Evolutionary conservation across 192 early-diverging fungal species (phyloP).

Genomic region (Haplosporangium gracile): DNA sequence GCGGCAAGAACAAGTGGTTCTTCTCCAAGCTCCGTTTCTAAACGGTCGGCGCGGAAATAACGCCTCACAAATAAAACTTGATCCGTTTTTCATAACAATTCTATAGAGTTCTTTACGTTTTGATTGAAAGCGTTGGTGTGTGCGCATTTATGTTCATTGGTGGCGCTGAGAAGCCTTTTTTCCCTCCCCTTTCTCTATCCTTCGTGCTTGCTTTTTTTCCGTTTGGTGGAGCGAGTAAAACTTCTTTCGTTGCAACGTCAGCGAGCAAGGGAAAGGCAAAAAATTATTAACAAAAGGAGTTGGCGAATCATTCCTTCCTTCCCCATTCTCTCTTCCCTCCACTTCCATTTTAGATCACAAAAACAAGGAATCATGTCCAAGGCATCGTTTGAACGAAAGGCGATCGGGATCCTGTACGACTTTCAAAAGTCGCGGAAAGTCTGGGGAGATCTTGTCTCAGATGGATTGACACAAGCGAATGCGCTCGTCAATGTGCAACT

Average conservation of each 20-base stretch:
- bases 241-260: no score
- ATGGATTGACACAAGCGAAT: constrained; percentile 82
- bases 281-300: background rate
- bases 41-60: constrained; percentile 43
- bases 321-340: background rate
- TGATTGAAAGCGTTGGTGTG: background rate
- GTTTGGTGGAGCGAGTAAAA: background rate
- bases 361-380: constrained; percentile 28
- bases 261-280: background rate
- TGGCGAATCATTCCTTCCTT: background rate
- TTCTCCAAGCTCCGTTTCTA: constrained; percentile 99
- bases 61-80: constrained; percentile 31
- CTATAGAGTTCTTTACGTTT: background rate
- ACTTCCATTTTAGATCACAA: background rate
- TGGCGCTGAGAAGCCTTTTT: background rate
- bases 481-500: constrained; percentile 71
- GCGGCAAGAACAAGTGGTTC: constrained; percentile 99
- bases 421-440: constrained; percentile 52
- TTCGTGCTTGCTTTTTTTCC: background rate
- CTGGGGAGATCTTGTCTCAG: constrained; percentile 72
- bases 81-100: constrained; percentile 22
- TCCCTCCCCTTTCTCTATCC: background rate
- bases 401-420: constrained; percentile 44
- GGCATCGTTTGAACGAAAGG: constrained; percentile 53
- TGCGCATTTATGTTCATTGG: background rate